Evolutionary conservation across 805 yeast species (phyloP), one percentile per base, ranked within the genome.

Genomic region (Hanseniaspora meyeri): DNA sequence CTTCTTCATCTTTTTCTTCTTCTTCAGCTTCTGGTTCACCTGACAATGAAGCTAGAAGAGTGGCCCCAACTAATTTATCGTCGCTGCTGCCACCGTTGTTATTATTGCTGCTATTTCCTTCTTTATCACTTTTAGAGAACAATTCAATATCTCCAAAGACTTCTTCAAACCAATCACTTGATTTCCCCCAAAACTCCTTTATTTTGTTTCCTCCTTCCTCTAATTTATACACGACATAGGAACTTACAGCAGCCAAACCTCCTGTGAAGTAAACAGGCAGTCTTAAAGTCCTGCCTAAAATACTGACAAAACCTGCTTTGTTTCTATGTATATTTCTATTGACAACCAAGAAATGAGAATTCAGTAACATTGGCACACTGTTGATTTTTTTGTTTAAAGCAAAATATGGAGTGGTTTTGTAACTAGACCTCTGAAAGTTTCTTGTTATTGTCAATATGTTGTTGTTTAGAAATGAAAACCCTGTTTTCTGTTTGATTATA

Each of bases 241-340:
- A 84, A 0, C 96, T 95, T 8, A 95, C 96, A 11, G 97, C 97
- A 2, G 95, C 96, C 38, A 89, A 69, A 0, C 95, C 89, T 8
- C 95, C 90, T 1, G 97, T 97, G 0, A 89, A 72, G 60, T 83
- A 83, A 0, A 88, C 91, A 0, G 97, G 96, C 1, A 84, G 67
- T 60, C 77, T 78, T 0, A 79, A 73, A 1, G 77, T 74, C 55
- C 77, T 77, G 0, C 78, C 77, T 5, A 83, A 70, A 0, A 82
- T 82, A 27, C 83, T 83, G 14, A 75, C 27, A 27, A 38, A 37
- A 10, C 47, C 43, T 6, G 40, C 38, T 46, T 53, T 53, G 43
- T 16, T 19, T 32, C 57, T 37, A 4, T 46, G 39, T 17, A 11
- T 46, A 29, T 46, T 46, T 31, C 43, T 43, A 8, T 43, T 48